Base-by-base conservation (phyloP, 2,329 filamentous ascomycete species). In the Cladobotryum mycophilum region DNA sequence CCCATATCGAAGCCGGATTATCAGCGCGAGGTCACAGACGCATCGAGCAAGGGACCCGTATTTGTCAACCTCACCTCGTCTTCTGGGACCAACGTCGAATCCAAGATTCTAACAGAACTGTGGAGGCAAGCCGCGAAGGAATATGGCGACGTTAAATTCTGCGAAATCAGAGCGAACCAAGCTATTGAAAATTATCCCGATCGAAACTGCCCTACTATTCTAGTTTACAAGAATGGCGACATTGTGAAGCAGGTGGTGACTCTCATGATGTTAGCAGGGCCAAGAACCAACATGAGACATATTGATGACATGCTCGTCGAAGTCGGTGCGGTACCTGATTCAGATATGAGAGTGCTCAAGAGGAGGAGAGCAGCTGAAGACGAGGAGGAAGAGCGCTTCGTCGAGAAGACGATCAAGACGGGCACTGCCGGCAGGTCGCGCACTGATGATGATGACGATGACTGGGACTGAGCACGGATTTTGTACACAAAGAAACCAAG, bases 111-210 rank as follows among this genome's bases (percentile, higher is more conserved):
- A 60, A 84, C 85, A 1, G 87, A 95, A 64, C 75, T 96, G 17
- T 99, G 92, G 91, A 78, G 85, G 35, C 83, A 90, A 62, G 79
- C 93, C 38, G 92, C 93, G 1, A 72, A 70, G 53, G 89, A 92
- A 62, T 99, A 90, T 64, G 89, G 90, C 17, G 92, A 99, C 57
- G 76, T 99, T 67, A 99, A 99, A 71, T 99, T 99, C 70, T 97
- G 92, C 67, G 89, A 97, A 72, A 97, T 99, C 59, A 81, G 85
- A 59, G 93, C 85, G 6, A 85, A 89, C 64, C 82, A 96, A 72
- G 96, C 93, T 52, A 96, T 99, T 60, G 93, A 97, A 67, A 89
- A 89, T 38, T 99, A 99, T 68, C 93, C 93, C 2, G 93, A 97
- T 62, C 80, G 81, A 51, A 99, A 99, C 67, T 96, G 90, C 52